These are phyloP conservation scores for Mucor circinelloides DNA, from an alignment of 371 early-diverging fungal genomes.

Conservation along the genomic window DNA sequence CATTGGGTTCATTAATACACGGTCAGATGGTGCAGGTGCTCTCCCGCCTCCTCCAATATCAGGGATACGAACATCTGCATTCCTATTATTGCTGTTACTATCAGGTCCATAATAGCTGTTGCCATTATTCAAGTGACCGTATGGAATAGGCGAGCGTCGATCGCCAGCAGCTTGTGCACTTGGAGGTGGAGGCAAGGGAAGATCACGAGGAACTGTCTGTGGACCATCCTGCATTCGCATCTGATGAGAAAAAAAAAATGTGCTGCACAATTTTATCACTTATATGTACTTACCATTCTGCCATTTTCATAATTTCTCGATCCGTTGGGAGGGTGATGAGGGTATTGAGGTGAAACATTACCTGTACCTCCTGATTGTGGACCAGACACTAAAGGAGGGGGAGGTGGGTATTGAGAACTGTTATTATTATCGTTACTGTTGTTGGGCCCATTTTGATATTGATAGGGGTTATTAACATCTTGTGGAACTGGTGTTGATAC, in stretches of 20 bases:
- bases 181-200: conserved; percentile 26
- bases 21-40: conserved; percentile 37
- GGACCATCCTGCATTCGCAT: conserved; percentile 6
- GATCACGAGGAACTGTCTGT: conserved; percentile 27
- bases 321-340: background rate
- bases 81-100: conserved; percentile 2
- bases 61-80: conserved; percentile 35
- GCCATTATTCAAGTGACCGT: background rate
- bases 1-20: conserved; percentile 37
- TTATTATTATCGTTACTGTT: background rate
- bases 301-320: background rate
- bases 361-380: conserved; percentile 9
- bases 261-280: background rate
- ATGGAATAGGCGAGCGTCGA: conserved; percentile 28
- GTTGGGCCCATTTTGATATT: conserved; percentile 32
- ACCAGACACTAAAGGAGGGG: conserved; percentile 16
- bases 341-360: conserved; percentile 2
- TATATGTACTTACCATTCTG: conserved; percentile 13
- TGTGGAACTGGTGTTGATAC: conserved; percentile 56
- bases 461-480: conserved; percentile 59
- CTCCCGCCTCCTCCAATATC: conserved; percentile 40
- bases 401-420: conserved; percentile 14
- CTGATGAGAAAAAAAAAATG: background rate
- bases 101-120: background rate
- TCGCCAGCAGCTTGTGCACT: background rate